A percentile compares a stretch with the other conserved stretches of the same genome.
phyloP scores from a whole-genome alignment of 106 monocot genomes.

The Iris macrosiphon region DNA sequence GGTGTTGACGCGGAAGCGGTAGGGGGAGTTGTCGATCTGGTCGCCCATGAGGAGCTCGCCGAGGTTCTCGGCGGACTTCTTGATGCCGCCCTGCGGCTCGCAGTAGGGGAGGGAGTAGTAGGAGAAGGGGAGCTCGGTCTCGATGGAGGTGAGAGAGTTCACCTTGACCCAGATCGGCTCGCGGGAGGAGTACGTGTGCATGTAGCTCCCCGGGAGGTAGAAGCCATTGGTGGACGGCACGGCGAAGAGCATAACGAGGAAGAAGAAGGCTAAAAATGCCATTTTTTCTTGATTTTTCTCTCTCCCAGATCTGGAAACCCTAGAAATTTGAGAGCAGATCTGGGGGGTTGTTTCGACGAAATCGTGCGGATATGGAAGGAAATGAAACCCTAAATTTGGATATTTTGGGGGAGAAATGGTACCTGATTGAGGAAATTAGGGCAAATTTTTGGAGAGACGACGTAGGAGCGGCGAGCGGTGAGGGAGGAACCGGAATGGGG shows the following conservation, averaged over 20 bases:
- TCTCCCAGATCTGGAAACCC: no score
- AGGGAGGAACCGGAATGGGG: no score
- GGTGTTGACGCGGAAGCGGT: constrained; percentile 24
- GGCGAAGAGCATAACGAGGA: neutral
- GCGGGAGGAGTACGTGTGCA: constrained; percentile 18
- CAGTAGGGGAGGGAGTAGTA: constrained; percentile 26
- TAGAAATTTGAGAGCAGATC: no score
- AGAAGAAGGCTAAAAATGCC: no score
- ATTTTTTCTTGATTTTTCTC: no score
- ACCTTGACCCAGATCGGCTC: constrained; percentile 15
- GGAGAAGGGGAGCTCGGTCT: constrained; percentile 23
- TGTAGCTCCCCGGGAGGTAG: constrained; percentile 26
- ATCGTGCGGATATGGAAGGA: no score
- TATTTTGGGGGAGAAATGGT: no score
- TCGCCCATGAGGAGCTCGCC: constrained; percentile 27
- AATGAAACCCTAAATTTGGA: no score
- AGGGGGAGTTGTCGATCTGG: constrained; percentile 22
- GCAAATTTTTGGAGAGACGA: no score
- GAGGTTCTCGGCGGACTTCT: constrained; percentile 17
- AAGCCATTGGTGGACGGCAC: constrained; percentile 10
- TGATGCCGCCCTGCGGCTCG: constrained; percentile 9
- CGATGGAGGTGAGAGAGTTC: constrained; percentile 25
- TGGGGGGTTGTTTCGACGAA: no score
- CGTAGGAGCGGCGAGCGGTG: no score
- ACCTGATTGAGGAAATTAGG: no score